Percentiles rank a stretch among this genome's conserved stretches.
These are phyloP conservation scores for Didymella lethalis DNA, from an alignment of 2,329 filamentous ascomycete genomes.

Conservation along the genomic window DNA sequence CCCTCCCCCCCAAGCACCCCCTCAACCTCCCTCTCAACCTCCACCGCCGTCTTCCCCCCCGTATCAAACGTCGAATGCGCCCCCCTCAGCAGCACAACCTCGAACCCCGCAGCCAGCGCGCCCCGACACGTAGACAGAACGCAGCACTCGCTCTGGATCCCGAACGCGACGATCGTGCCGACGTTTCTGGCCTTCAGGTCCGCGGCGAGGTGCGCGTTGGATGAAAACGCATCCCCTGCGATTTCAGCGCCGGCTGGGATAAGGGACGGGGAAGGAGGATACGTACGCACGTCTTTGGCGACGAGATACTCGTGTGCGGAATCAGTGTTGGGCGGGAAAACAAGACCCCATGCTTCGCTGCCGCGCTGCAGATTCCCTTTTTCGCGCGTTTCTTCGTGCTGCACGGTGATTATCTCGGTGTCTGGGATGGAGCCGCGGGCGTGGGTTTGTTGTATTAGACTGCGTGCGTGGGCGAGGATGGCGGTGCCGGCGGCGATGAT, in stretches of 20 bases:
- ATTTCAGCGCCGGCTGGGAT: too few relatives aligned
- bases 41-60: constrained; percentile 4
- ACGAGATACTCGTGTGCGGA: not conserved
- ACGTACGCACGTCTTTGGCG: not conserved
- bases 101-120: not conserved
- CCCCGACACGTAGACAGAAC: not conserved
- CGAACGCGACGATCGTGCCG: not conserved
- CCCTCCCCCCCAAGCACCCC: not conserved
- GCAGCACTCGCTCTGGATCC: not conserved
- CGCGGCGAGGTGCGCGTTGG: not conserved
- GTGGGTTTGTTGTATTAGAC: not conserved
- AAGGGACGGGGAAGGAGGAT: too few relatives aligned
- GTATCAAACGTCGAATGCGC: constrained; percentile 22
- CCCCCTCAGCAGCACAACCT: constrained; percentile 2
- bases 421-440: not conserved
- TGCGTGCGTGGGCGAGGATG: not conserved
- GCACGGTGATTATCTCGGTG: not conserved
- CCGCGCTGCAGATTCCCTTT: not conserved
- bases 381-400: not conserved
- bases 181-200: not conserved
- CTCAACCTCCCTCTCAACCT: constrained; percentile 17
- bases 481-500: not conserved
- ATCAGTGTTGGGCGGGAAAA: not conserved
- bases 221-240: not conserved
- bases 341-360: not conserved